Conservation (phyloP, 208 protist genomes). For the Leptomonas seymouri region DNA sequence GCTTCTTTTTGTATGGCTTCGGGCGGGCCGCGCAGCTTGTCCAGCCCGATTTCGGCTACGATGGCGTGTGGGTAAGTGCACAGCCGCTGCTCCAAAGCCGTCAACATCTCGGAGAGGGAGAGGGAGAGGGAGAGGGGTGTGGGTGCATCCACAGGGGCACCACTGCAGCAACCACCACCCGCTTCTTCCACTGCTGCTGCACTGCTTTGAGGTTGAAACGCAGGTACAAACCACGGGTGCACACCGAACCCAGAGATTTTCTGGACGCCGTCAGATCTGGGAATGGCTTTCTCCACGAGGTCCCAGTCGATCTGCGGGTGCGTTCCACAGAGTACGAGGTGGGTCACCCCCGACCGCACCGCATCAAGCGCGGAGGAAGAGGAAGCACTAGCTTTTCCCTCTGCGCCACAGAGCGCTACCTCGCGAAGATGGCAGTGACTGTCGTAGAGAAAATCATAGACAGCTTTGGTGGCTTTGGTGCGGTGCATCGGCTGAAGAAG, state of each 20-base stretch:
- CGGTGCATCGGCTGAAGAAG: background rate
- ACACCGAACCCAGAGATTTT: slow-evolving; percentile 68
- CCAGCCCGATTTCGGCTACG: slow-evolving; percentile 86
- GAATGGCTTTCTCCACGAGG: slow-evolving; percentile 4
- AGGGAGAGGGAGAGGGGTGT: background rate
- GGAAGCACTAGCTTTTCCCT: background rate
- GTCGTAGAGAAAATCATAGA: slow-evolving; percentile 16
- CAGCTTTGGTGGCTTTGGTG: background rate
- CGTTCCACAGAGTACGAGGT: slow-evolving; percentile 71
- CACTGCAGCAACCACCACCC: slow-evolving; percentile 8
- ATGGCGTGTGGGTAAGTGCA: slow-evolving; percentile 47
- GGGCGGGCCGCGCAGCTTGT: slow-evolving; percentile 72
- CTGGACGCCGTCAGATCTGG: background rate
- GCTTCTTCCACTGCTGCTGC: background rate
- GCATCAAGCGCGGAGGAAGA: background rate
- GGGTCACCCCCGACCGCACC: background rate
- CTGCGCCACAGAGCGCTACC: background rate
- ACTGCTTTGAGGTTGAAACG: background rate
- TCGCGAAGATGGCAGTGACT: slow-evolving; percentile 27
- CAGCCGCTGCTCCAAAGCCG: slow-evolving; percentile 44
- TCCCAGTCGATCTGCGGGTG: slow-evolving; percentile 79
- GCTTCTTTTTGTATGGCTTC: slow-evolving; percentile 40
- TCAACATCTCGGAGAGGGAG: slow-evolving; percentile 35
- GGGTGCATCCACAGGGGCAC: background rate
- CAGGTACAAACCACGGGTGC: slow-evolving; percentile 79